Evolutionary conservation across 192 early-diverging fungal genomes (phyloP).

Genomic region (Backusella sp.): DNA sequence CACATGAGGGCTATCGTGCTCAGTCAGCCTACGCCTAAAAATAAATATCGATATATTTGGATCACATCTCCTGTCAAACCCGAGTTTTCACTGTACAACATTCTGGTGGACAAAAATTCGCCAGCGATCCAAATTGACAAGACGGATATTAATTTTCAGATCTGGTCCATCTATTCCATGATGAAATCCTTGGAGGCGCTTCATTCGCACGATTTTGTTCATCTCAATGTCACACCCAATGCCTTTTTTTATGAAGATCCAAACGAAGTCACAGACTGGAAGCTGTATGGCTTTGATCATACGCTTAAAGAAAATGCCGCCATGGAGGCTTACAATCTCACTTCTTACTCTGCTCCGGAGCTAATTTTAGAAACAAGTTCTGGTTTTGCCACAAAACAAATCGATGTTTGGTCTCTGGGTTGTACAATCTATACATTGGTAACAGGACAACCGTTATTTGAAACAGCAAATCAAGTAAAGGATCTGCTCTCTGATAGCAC

Average conservation of each 20-base stretch:
- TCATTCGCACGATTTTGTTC: neutral
- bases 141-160: neutral
- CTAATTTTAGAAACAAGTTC: neutral
- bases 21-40: neutral
- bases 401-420: neutral
- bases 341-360: neutral
- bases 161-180: constrained; percentile 12
- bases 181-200: neutral
- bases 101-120: neutral
- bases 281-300: neutral
- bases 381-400: neutral
- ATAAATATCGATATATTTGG: constrained; percentile 12
- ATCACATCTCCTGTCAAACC: constrained; percentile 14
- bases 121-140: neutral
- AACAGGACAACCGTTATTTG: neutral
- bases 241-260: constrained; percentile 7
- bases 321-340: neutral
- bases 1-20: constrained; percentile 3
- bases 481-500: neutral
- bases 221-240: neutral
- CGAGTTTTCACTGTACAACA: constrained; percentile 4
- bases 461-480: neutral
- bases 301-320: neutral
- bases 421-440: neutral
- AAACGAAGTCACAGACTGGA: neutral